Conservation (phyloP, 768 basidiomycete genomes). For the Udeniomyces megalosporus region DNA sequence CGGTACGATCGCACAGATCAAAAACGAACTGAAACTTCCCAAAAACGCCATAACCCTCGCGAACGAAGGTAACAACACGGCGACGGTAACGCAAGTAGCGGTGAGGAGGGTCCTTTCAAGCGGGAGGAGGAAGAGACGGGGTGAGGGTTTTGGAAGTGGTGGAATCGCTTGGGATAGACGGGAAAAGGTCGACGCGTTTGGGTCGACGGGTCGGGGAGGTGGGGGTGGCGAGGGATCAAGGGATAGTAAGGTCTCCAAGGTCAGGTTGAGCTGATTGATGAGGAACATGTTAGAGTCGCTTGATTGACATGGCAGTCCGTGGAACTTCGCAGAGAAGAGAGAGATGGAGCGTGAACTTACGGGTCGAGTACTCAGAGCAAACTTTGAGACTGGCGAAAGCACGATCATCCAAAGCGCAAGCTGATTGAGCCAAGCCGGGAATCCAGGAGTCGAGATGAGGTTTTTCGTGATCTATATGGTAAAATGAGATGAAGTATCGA, state of each 20-base stretch:
- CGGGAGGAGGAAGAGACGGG: constrained; percentile 24
- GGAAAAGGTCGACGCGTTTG: background rate
- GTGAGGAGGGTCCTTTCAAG: constrained; percentile 48
- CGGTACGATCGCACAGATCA: background rate
- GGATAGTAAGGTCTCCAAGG: constrained; percentile 61
- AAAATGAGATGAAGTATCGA: background rate
- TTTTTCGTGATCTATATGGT: constrained; percentile 59
- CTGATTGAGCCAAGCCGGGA: constrained; percentile 52
- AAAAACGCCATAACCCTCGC: constrained; percentile 57
- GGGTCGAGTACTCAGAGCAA: constrained; percentile 65
- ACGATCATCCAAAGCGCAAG: constrained; percentile 77
- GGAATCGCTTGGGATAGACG: constrained; percentile 17
- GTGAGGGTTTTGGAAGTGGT: constrained; percentile 21
- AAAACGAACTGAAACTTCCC: constrained; percentile 31
- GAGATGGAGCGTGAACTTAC: constrained; percentile 33
- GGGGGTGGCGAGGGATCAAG: constrained; percentile 34
- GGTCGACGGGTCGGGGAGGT: background rate
- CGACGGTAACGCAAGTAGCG: constrained; percentile 45
- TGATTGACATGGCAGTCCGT: background rate
- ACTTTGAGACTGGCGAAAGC: constrained; percentile 53
- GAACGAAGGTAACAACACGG: constrained; percentile 35
- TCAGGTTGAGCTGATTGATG: constrained; percentile 50
- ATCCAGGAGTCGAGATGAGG: constrained; percentile 54
- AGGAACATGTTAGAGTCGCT: background rate
- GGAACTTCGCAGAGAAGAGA: background rate